Conservation (phyloP, 2,329 filamentous ascomycete species). For the Venturia pyrina region DNA sequence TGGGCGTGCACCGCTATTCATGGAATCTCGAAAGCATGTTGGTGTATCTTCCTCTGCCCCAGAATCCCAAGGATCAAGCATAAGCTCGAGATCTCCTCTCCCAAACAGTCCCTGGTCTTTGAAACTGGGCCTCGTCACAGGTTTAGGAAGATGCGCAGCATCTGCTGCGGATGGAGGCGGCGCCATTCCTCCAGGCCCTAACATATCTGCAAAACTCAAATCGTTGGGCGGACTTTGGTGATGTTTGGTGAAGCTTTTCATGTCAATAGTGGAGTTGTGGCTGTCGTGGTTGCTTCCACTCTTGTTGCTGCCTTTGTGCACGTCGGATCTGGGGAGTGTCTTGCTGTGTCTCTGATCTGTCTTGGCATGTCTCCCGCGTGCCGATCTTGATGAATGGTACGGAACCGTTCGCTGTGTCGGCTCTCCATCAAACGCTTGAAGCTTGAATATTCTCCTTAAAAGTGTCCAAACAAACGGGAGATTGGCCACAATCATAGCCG, state of each 20-base stretch:
- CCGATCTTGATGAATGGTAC: slow-evolving; percentile 13
- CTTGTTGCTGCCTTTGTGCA: slow-evolving; percentile 4
- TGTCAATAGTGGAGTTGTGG: slow-evolving; percentile 10
- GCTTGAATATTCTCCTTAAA: slow-evolving; percentile 37
- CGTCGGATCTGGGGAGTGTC: background rate
- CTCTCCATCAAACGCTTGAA: slow-evolving; percentile 19
- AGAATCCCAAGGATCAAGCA: slow-evolving; percentile 9
- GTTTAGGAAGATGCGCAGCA: background rate
- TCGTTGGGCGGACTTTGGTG: background rate
- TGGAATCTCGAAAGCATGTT: background rate
- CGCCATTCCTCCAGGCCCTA: slow-evolving; percentile 1
- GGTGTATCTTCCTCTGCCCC: background rate
- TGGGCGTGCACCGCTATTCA: background rate
- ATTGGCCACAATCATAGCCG: slow-evolving; percentile 51
- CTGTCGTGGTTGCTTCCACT: background rate
- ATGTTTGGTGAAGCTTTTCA: background rate
- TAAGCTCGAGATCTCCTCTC: slow-evolving; percentile 8
- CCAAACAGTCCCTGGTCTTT: slow-evolving; percentile 12
- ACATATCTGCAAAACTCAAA: background rate
- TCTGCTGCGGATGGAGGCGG: background rate
- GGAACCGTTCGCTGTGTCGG: background rate
- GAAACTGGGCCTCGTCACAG: slow-evolving; percentile 10
- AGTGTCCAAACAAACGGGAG: slow-evolving; percentile 51
- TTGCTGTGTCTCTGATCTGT: background rate
- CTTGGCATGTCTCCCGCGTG: slow-evolving; percentile 9